Conservation (phyloP, 306 rosid genomes). For the Castanea sativa region DNA sequence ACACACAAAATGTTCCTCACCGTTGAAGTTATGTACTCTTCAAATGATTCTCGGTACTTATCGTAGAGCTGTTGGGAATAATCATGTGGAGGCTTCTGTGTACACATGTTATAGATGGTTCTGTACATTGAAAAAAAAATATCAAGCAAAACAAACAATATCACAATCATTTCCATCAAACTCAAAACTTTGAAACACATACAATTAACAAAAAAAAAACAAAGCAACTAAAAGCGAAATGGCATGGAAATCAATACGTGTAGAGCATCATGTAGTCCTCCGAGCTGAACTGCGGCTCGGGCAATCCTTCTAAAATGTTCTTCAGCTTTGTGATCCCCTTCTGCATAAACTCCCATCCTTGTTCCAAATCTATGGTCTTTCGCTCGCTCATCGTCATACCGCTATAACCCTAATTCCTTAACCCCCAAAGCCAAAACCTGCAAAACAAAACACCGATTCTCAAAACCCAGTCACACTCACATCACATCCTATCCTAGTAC, state of each 20-base stretch:
- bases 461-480: not conserved
- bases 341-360: conserved; percentile 42
- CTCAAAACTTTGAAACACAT: not conserved
- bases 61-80: conserved; percentile 57
- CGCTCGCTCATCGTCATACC: conserved; percentile 35
- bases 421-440: conserved; percentile 20
- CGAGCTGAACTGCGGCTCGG: conserved; percentile 27
- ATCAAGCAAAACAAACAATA: not conserved
- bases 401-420: conserved; percentile 6
- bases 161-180: conserved; percentile 6
- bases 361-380: conserved; percentile 21
- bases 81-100: conserved; percentile 44
- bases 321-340: conserved; percentile 42
- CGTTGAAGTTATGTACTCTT: conserved; percentile 56
- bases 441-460: conserved; percentile 12
- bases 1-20: conserved; percentile 32
- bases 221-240: not conserved
- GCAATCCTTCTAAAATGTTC: conserved; percentile 41
- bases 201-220: not conserved
- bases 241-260: conserved; percentile 33
- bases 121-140: conserved; percentile 15
- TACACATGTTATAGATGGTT: conserved; percentile 65
- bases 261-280: conserved; percentile 45
- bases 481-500: not conserved
- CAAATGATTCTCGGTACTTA: conserved; percentile 57